A percentile compares a stretch with the other conserved stretches of the same genome.
phyloP scores from a whole-genome alignment of 768 basidiomycete species.

The Lactifluus piperatus region DNA sequence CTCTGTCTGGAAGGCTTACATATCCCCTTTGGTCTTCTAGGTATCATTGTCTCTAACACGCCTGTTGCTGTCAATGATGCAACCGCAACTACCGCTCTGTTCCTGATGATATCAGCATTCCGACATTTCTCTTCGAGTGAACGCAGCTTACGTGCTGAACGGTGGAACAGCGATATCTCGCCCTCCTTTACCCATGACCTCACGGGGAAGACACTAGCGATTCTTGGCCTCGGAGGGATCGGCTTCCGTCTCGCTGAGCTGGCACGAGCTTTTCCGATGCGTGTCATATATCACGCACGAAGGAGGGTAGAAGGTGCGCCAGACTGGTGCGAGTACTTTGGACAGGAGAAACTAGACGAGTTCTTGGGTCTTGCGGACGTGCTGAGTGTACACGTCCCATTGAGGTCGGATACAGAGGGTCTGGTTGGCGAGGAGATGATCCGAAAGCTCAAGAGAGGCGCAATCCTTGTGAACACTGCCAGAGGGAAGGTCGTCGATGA shows the following conservation, averaged over 20 bases:
- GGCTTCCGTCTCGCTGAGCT: slow-evolving; percentile 63
- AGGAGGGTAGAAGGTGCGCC: slow-evolving; percentile 50
- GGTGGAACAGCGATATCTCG: slow-evolving; percentile 51
- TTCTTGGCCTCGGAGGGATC: slow-evolving; percentile 74
- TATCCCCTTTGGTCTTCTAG: slow-evolving; percentile 27
- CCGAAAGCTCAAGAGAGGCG: slow-evolving; percentile 64
- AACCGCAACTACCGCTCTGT: slow-evolving; percentile 82
- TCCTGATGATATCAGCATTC: slow-evolving; percentile 68
- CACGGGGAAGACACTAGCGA: slow-evolving; percentile 58
- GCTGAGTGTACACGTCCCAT: slow-evolving; percentile 78
- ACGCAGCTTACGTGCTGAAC: slow-evolving; percentile 40
- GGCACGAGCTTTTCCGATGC: slow-evolving; percentile 80
- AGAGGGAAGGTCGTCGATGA: slow-evolving; percentile 90
- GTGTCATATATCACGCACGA: slow-evolving; percentile 72
- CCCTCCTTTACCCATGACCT: slow-evolving; percentile 50
- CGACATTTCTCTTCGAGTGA: slow-evolving; percentile 67
- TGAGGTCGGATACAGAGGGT: slow-evolving; percentile 63
- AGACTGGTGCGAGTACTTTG: slow-evolving; percentile 68
- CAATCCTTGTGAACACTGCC: slow-evolving; percentile 79
- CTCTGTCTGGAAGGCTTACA: background rate
- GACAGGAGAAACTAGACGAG: slow-evolving; percentile 44
- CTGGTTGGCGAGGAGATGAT: slow-evolving; percentile 72
- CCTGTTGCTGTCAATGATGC: slow-evolving; percentile 87
- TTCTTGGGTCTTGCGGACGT: slow-evolving; percentile 72
- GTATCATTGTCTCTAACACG: slow-evolving; percentile 79